Evolutionary conservation across 192 early-diverging fungal genomes (phyloP), one percentile per base, ranked within the genome.

Genomic region (Gaertneriomyces semiglobifer): DNA sequence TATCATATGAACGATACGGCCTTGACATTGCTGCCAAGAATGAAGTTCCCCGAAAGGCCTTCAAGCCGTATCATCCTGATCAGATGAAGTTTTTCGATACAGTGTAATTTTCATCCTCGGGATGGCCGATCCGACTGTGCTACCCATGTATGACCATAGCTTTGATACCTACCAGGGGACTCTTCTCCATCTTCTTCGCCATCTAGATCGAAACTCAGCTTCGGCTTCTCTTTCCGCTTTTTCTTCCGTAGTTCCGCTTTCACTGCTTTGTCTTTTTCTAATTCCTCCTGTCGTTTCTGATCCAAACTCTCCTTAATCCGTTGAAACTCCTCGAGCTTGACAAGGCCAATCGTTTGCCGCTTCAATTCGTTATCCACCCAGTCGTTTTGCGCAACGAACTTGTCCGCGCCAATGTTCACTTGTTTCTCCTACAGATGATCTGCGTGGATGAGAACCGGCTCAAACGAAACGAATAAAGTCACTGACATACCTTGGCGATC

Each of bases 301-400:
- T 98, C 89, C 3, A 95, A 72, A 44, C 88, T 84, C 62, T 86
- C 84, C 42, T 88, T 77, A 58, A 94, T 95, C 53, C 91, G 85
- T 51, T 91, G 88, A 64, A 95, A 98, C 53, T 98, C 93, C 60
- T 91, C 87, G 33, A 96, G 79, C 61, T 89, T 79, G 1, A 95
- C 92, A 33, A 98, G 77, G 46, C 95, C 95, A 48, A 95, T 83
- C 0, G 95, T 95, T 44, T 88, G 88, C n/a, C 79, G 83, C 70
- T 93, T 96, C 39, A 98, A 82, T 38, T 88, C 87, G 60, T 81
- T 84, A 65, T 98, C 94, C 2, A 93, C 85, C 70, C 82, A 84
- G 42, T 84, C 86, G 45, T 85, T 79, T 44, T 92, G 88, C 7
- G 84, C 67, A 0, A 93, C 88, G 69, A 95, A 97, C 66, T 90